Percentiles rank a stretch among this genome's conserved stretches.
Conservation (phyloP, 805 yeast species). For the Metschnikowia matae region DNA sequence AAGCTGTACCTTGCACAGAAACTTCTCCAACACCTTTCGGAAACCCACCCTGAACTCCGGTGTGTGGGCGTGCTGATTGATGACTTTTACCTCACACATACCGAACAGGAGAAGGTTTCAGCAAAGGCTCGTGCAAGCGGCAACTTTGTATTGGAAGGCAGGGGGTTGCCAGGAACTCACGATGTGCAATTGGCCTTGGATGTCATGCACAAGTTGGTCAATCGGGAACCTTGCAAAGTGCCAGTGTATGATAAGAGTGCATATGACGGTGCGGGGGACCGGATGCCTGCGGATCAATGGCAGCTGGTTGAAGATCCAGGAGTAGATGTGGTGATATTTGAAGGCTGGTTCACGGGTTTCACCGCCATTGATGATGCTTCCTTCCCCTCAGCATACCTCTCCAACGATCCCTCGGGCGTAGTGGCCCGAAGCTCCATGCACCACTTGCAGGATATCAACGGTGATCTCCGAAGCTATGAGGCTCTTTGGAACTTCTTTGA, state of each 20-base stretch:
- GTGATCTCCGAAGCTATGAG: constrained; percentile 46
- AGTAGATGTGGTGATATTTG: constrained; percentile 69
- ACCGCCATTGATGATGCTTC: constrained; percentile 23
- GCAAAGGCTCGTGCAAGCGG: constrained; percentile 16
- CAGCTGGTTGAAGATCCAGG: constrained; percentile 22
- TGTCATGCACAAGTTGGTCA: constrained; percentile 32
- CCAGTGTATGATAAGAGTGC: constrained; percentile 81
- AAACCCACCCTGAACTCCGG: constrained; percentile 31
- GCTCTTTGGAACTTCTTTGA: constrained; percentile 57
- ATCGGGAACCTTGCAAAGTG: constrained; percentile 19
- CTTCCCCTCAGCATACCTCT: constrained; percentile 20
- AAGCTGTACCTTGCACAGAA: constrained; percentile 54
- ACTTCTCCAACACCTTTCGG: constrained; percentile 31
- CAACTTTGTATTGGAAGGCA: constrained; percentile 61
- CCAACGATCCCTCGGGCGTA: constrained; percentile 16
- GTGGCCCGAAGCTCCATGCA: constrained; percentile 22
- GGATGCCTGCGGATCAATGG: constrained; percentile 45
- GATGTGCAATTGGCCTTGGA: constrained; percentile 50
- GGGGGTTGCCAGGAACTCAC: constrained; percentile 95
- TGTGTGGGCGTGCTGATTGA: constrained; percentile 68
- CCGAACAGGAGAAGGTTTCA: constrained; percentile 51
- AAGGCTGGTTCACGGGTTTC: constrained; percentile 95
- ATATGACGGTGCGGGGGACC: constrained; percentile 74
- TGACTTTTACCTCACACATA: constrained; percentile 73
- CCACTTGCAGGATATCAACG: constrained; percentile 45